phyloP scores from a whole-genome alignment of 192 early-diverging fungal species.

The Paraglomus occultum region DNA sequence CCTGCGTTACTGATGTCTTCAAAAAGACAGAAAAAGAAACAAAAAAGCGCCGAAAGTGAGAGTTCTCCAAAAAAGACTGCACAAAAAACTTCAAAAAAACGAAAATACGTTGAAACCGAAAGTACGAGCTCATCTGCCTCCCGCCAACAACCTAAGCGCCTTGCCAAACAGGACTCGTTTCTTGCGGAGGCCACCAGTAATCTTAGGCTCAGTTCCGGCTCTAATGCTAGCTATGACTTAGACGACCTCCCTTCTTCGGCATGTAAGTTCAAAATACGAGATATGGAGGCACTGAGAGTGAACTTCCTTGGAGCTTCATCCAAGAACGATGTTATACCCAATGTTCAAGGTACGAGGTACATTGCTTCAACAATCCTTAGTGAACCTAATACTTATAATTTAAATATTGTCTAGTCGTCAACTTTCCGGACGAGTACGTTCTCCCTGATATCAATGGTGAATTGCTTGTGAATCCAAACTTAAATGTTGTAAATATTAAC shows the following conservation, averaged over 20 bases:
- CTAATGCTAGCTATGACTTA: no score
- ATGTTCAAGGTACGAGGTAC: slow-evolving; percentile 17
- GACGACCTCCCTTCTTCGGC: background rate
- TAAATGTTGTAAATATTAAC: background rate
- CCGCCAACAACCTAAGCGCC: background rate
- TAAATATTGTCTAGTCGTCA: slow-evolving; percentile 15
- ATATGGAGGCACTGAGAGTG: slow-evolving; percentile 19
- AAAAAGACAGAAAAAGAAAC: no score
- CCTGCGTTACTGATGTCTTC: no score
- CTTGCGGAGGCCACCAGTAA: no score
- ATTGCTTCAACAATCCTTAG: background rate
- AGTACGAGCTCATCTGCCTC: background rate
- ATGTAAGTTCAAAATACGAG: slow-evolving; percentile 6
- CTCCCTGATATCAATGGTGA: background rate
- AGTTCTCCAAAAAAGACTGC: no score
- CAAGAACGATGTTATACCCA: background rate
- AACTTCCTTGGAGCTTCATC: background rate
- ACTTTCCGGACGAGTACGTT: slow-evolving; percentile 2
- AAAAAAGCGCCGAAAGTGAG: no score
- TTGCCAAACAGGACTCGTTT: slow-evolving; percentile 4
- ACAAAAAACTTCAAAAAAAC: no score
- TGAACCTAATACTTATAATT: slow-evolving; percentile 15
- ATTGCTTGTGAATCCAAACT: background rate
- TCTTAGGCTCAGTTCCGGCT: no score
- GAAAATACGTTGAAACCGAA: no score